Evolutionary conservation across 2,329 filamentous ascomycete species (phyloP).

Genomic region (Alternaria sp.): DNA sequence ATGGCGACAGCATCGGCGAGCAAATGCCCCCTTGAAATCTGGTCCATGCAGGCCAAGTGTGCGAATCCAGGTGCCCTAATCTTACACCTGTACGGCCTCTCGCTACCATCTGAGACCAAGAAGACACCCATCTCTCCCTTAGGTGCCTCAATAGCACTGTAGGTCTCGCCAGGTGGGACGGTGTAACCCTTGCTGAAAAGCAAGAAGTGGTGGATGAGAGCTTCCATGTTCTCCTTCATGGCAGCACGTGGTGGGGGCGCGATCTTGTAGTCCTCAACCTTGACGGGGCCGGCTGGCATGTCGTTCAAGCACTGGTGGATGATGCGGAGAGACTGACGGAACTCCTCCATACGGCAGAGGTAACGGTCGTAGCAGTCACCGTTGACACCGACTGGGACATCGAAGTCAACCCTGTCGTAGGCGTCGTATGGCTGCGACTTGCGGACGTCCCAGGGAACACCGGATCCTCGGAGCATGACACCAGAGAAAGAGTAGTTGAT

Average conservation of each 20-base stretch:
- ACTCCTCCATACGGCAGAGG: slow-evolving; percentile 99
- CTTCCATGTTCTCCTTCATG: slow-evolving; percentile 99
- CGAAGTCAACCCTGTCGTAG: slow-evolving; percentile 97
- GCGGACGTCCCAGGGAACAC: slow-evolving; percentile 93
- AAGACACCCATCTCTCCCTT: slow-evolving; percentile 99
- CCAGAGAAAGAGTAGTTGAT: slow-evolving; percentile 96
- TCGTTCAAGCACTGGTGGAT: slow-evolving; percentile 99
- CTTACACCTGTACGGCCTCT: slow-evolving; percentile 96
- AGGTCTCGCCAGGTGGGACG: slow-evolving; percentile 96
- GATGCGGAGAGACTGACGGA: slow-evolving; percentile 96
- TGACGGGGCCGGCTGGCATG: slow-evolving; percentile 93
- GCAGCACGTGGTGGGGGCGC: slow-evolving; percentile 92
- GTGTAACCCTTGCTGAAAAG: slow-evolving; percentile 98
- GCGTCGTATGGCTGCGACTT: slow-evolving; percentile 98
- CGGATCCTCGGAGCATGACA: slow-evolving; percentile 96
- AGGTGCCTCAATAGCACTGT: slow-evolving; percentile 97
- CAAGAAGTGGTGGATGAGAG: slow-evolving; percentile 98
- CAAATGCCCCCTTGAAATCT: slow-evolving; percentile 88
- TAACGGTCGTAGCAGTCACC: slow-evolving; percentile 99
- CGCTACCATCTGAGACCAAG: slow-evolving; percentile 92
- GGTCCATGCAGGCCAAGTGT: slow-evolving; percentile 92
- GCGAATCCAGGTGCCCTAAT: slow-evolving; percentile 97
- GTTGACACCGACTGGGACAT: slow-evolving; percentile 94
- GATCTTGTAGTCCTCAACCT: slow-evolving; percentile 99
- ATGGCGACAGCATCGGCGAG: slow-evolving; percentile 96